Base-by-base conservation (phyloP, 352 stramenopile species). In the Saprolegnia diclina region DNA sequence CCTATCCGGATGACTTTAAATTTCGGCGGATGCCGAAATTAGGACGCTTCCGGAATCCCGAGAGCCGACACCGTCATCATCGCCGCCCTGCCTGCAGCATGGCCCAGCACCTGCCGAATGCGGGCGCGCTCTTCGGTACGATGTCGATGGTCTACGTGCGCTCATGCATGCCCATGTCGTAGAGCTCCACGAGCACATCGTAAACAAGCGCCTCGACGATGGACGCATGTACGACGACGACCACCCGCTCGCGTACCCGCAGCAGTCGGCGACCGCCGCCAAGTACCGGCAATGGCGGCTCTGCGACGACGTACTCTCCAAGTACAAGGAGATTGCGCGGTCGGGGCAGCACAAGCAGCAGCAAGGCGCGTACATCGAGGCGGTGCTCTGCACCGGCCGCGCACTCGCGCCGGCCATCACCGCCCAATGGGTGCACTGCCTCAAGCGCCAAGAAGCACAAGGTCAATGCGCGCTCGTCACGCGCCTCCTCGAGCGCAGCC, bases 401-500 rank as follows among this genome's bases (percentile, higher is more conserved):
- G 44, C 63, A 18, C 46, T 69, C 11, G 53, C 42, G 0, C 63
- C 63, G 5, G 13, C 37, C 4, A 52, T 61, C 29, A 69, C 63
- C 6, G 48, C 45, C 21, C 32, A n/a, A 24, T 69, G 63, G 63
- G 45, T 52, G 1, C 26, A 57, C 11, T 69, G 63, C 53, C 24
- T 53, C 48, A 69, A 69, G 26, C 63, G 54, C n/a, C 53, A 69
- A 38, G 32, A 45, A 29, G 16, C 44, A 5, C 45, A 61, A 11
- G n/a, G n/a, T 4, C 45, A 80, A 21, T 94, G 86, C 65, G 68
- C 67, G 42, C 64, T 74, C 40, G 59, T 76, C 42, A 90, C 88
- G 74, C 72, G 73, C 26, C 74, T 91, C 74, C 66, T 94, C 48
- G 84, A 94, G 67, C 86, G 84, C 22, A 92, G 84, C 79, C 64